phyloP scores from a whole-genome alignment of 139 green algal species.

The Astrephomene gubernaculifera region DNA sequence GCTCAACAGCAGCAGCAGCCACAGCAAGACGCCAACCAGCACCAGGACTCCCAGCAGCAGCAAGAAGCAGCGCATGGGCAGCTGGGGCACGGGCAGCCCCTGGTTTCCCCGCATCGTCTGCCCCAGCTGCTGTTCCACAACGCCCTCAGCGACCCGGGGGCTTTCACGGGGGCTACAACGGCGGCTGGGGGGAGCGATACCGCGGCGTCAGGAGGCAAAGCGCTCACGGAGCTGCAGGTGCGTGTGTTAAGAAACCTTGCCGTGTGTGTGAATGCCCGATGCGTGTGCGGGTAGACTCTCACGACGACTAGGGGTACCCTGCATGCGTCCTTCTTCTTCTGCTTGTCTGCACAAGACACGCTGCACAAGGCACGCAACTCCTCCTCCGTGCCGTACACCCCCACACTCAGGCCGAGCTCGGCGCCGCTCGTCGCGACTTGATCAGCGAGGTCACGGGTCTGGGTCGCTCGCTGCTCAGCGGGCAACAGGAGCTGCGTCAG shows the following conservation, averaged over 20 bases:
- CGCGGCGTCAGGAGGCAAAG: conserved; percentile 2
- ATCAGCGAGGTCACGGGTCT: conserved; percentile 15
- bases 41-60: too few species aligned
- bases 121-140: conserved; percentile 2
- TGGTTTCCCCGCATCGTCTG: not conserved
- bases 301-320: not conserved
- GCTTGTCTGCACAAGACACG: not conserved
- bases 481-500: conserved; percentile 32
- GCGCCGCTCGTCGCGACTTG: conserved; percentile 9
- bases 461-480: not conserved
- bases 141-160: conserved; percentile 21
- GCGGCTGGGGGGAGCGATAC: not conserved
- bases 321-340: not conserved
- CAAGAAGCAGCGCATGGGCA: not conserved
- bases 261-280: not conserved
- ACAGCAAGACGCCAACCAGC: too few species aligned
- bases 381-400: not conserved
- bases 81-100: not conserved
- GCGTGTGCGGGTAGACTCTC: not conserved
- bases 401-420: conserved; percentile 9
- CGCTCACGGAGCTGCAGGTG: conserved; percentile 21
- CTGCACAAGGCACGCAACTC: not conserved
- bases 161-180: not conserved
- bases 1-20: not conserved
- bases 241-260: not conserved